A percentile compares a stretch with the other conserved stretches of the same genome.
These are phyloP conservation scores for Marvania coccoides DNA, from an alignment of 139 green algal genomes.

Conservation along the genomic window DNA sequence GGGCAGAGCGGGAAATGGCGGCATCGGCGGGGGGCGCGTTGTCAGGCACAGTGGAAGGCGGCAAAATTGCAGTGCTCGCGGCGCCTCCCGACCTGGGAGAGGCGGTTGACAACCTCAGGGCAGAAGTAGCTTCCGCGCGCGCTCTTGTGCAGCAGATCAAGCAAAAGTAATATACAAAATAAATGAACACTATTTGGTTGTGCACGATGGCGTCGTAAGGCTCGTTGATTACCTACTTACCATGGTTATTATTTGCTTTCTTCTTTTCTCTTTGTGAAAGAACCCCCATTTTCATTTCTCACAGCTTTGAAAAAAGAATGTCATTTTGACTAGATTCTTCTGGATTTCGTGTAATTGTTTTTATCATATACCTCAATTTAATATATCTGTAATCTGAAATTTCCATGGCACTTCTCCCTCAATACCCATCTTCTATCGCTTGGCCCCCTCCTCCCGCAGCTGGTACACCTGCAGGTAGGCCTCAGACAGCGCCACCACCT, in stretches of 20 bases:
- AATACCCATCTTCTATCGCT: slow-evolving; percentile 1
- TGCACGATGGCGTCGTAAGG: background rate
- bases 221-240: background rate
- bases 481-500: slow-evolving; percentile 91
- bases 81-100: slow-evolving; percentile 13
- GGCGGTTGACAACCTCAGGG: slow-evolving; percentile 33
- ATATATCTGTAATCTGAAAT: background rate
- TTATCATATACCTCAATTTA: no score
- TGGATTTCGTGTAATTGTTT: no score
- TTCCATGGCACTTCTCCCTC: background rate
- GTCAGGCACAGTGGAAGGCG: background rate
- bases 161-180: background rate
- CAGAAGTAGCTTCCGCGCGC: slow-evolving; percentile 30
- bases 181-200: background rate
- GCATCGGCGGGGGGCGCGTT: background rate
- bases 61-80: background rate
- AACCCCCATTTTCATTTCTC: no score
- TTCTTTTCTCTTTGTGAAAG: no score
- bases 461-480: slow-evolving; percentile 86
- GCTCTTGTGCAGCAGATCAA: slow-evolving; percentile 25
- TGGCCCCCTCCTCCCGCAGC: slow-evolving; percentile 7
- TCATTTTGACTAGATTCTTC: no score
- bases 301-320: no score
- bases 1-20: slow-evolving; percentile 8
- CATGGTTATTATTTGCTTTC: no score